Evolutionary conservation across 495 filamentous ascomycete genomes (phyloP).

Genomic region (Penicillium cataractarum): DNA sequence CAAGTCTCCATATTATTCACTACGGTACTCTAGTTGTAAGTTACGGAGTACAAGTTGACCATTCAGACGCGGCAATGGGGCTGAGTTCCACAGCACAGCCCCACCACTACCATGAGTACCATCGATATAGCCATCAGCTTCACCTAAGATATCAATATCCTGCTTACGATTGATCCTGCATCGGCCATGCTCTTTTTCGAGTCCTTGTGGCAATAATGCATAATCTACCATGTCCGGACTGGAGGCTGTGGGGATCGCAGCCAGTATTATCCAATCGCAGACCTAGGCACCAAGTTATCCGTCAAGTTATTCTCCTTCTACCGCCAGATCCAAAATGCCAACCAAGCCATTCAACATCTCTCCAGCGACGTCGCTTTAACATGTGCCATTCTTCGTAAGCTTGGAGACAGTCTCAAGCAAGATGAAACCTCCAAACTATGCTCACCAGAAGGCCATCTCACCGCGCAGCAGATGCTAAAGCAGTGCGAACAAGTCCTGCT

Average conservation of each 20-base stretch:
- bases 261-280: slow-evolving; percentile 43
- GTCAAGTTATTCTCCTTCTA: slow-evolving; percentile 42
- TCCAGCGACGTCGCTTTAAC: slow-evolving; percentile 43
- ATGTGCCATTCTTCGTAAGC: slow-evolving; percentile 35
- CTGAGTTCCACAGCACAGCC: neutral
- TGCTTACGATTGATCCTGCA: too few relatives aligned
- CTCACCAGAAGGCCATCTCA: slow-evolving; percentile 31
- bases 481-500: slow-evolving; percentile 33
- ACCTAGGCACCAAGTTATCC: slow-evolving; percentile 38
- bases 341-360: slow-evolving; percentile 32
- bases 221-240: slow-evolving; percentile 13
- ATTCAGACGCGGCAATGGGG: neutral
- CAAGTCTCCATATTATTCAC: too few relatives aligned
- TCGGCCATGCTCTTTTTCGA: neutral
- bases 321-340: slow-evolving; percentile 33
- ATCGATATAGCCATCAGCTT: too few relatives aligned
- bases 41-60: too few relatives aligned
- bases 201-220: neutral
- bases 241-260: slow-evolving; percentile 33
- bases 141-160: too few relatives aligned
- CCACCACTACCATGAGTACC: neutral
- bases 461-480: slow-evolving; percentile 19
- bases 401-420: slow-evolving; percentile 30
- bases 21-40: neutral
- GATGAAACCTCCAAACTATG: slow-evolving; percentile 28